Conservation (phyloP, 169 alveolate genomes). For the Babesia bigemina region DNA sequence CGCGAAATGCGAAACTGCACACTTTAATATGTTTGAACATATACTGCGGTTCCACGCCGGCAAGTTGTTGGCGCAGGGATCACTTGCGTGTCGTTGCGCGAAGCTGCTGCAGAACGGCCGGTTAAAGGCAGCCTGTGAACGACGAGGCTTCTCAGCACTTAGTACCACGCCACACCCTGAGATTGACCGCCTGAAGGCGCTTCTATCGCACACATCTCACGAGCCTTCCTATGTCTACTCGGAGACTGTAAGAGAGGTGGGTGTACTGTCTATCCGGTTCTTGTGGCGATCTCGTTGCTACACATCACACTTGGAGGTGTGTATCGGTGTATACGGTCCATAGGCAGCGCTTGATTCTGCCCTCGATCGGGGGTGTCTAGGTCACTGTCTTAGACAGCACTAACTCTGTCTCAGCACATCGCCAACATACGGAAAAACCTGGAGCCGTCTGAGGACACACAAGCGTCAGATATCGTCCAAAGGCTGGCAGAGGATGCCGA, state of each 20-base stretch:
- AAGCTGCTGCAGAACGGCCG: not conserved
- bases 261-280: not conserved
- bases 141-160: not conserved
- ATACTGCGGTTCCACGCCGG: not conserved
- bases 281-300: not conserved
- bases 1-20: not conserved
- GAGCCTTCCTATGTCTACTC: constrained; percentile 14
- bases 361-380: too few species aligned
- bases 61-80: not conserved
- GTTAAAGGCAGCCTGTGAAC: not conserved
- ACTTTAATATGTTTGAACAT: not conserved
- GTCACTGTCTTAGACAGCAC: not conserved
- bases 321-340: too few species aligned
- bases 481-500: not conserved
- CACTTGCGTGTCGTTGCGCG: not conserved
- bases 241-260: constrained; percentile 21
- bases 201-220: constrained; percentile 20
- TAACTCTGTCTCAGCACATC: not conserved
- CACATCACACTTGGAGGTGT: not conserved
- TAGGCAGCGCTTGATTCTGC: too few species aligned
- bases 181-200: not conserved
- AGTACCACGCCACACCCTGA: not conserved
- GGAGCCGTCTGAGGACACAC: not conserved
- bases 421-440: not conserved
- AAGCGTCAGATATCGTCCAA: not conserved